A percentile compares a stretch with the other conserved stretches of the same genome.
phyloP scores from a whole-genome alignment of 805 yeast species.

The Ogataea nonfermentans region DNA sequence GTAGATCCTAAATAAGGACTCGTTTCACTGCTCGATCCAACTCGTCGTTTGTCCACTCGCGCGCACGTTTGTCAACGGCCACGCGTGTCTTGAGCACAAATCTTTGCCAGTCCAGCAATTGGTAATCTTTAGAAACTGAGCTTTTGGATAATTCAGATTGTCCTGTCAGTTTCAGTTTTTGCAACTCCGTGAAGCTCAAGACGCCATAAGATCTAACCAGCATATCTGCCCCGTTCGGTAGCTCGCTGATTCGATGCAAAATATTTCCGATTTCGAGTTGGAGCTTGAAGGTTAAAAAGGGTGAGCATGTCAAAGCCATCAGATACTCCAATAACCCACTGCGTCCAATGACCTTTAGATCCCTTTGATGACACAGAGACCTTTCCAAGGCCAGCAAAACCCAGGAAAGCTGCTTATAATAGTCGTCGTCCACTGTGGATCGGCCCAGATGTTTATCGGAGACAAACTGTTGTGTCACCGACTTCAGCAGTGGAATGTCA shows the following conservation, averaged over 20 bases:
- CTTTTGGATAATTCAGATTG: slow-evolving; percentile 6
- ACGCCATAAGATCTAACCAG: slow-evolving; percentile 59
- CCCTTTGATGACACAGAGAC: slow-evolving; percentile 48
- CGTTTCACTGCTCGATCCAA: slow-evolving; percentile 46
- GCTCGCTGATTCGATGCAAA: slow-evolving; percentile 45
- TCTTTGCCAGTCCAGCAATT: slow-evolving; percentile 44
- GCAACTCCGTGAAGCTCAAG: slow-evolving; percentile 38
- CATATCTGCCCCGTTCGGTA: slow-evolving; percentile 57
- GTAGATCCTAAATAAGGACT: slow-evolving; percentile 19
- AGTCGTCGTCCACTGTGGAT: slow-evolving; percentile 42
- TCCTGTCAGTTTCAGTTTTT: slow-evolving; percentile 9
- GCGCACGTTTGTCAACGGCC: slow-evolving; percentile 49
- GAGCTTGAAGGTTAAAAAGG: slow-evolving; percentile 43
- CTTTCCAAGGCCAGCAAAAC: slow-evolving; percentile 46
- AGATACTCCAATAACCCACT: slow-evolving; percentile 68
- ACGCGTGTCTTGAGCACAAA: slow-evolving; percentile 44
- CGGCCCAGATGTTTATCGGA: slow-evolving; percentile 26
- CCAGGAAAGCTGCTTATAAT: slow-evolving; percentile 66
- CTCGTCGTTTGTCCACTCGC: slow-evolving; percentile 62
- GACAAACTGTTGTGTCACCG: slow-evolving; percentile 34
- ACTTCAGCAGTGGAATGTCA: slow-evolving; percentile 47
- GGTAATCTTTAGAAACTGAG: slow-evolving; percentile 26
- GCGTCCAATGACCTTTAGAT: slow-evolving; percentile 51
- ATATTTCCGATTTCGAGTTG: slow-evolving; percentile 41
- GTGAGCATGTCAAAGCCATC: slow-evolving; percentile 51